phyloP scores from a whole-genome alignment of 345 rosid genomes.

The Cardiospermum halicacabum region DNA sequence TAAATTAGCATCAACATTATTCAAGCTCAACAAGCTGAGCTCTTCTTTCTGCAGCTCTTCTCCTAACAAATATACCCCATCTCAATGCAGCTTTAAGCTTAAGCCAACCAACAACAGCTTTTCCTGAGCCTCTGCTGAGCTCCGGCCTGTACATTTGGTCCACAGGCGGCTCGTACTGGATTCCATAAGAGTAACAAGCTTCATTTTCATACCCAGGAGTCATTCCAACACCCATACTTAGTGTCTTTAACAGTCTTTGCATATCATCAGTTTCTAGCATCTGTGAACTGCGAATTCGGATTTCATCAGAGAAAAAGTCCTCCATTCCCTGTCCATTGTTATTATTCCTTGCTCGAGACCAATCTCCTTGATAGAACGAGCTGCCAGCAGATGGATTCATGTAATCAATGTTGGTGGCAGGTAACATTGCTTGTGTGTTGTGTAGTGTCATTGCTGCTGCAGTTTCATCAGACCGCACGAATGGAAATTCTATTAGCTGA shows the following conservation, averaged over 20 bases:
- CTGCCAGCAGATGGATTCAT: constrained; percentile 36
- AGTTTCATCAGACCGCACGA: constrained; percentile 39
- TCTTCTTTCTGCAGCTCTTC: constrained; percentile 86
- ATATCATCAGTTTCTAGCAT: constrained; percentile 86
- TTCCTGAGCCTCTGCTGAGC: constrained; percentile 57
- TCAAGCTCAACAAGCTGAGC: constrained; percentile 84
- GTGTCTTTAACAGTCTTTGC: constrained; percentile 75
- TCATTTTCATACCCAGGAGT: constrained; percentile 50
- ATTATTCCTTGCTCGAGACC: constrained; percentile 41
- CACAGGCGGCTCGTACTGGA: constrained; percentile 46
- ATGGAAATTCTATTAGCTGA: constrained; percentile 59
- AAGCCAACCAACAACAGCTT: constrained; percentile 96
- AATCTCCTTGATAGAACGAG: constrained; percentile 53
- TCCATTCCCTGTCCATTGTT: constrained; percentile 44
- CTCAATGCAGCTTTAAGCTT: constrained; percentile 82
- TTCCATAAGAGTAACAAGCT: constrained; percentile 46
- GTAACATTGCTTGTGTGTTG: constrained; percentile 35
- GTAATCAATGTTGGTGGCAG: constrained; percentile 38
- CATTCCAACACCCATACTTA: constrained; percentile 42
- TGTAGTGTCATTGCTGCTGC: constrained; percentile 24
- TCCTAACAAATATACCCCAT: constrained; percentile 97
- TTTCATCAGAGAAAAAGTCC: constrained; percentile 63
- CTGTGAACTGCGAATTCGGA: constrained; percentile 73
- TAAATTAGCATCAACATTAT: constrained; percentile 19
- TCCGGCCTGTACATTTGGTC: constrained; percentile 31